These are phyloP conservation scores for Salix exigua DNA, from an alignment of 345 rosid species.

Conservation along the genomic window DNA sequence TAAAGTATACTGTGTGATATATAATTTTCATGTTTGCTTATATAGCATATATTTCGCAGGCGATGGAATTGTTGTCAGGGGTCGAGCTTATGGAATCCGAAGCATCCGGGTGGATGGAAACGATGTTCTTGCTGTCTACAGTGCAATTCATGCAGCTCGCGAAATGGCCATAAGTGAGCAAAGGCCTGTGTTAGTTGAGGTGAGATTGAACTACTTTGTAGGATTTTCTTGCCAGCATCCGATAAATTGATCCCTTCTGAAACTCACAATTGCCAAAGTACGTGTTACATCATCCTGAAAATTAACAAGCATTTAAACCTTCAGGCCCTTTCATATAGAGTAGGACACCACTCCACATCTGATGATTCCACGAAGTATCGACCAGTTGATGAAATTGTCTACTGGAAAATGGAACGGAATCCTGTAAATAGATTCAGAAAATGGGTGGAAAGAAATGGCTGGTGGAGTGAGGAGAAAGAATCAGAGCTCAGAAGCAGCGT, in stretches of 20 bases:
- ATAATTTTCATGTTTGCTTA: background rate
- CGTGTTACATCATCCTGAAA: background rate
- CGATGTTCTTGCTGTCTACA: conserved; percentile 83
- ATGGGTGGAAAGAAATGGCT: conserved; percentile 69
- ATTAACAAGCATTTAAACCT: background rate
- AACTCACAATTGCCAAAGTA: background rate
- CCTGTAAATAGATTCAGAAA: conserved; percentile 64
- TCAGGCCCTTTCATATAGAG: conserved; percentile 87
- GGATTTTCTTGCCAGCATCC: background rate
- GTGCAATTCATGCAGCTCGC: conserved; percentile 70
- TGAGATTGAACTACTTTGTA: conserved; percentile 1
- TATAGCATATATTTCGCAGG: conserved; percentile 38
- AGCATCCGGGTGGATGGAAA: conserved; percentile 93
- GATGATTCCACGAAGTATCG: conserved; percentile 95
- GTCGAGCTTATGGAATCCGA: conserved; percentile 75
- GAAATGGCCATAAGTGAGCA: conserved; percentile 63
- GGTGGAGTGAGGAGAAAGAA: conserved; percentile 74
- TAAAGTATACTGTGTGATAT: background rate
- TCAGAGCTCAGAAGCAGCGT: conserved; percentile 49
- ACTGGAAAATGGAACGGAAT: conserved; percentile 57
- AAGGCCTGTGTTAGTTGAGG: conserved; percentile 84
- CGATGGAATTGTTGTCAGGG: conserved; percentile 80
- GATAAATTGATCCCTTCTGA: background rate
- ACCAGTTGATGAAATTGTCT: conserved; percentile 60
- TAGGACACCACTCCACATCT: conserved; percentile 88